A percentile compares a stretch with the other conserved stretches of the same genome.
These are phyloP conservation scores for Diospyros kaki DNA, from an alignment of 148 eudicot genomes.

Conservation along the genomic window DNA sequence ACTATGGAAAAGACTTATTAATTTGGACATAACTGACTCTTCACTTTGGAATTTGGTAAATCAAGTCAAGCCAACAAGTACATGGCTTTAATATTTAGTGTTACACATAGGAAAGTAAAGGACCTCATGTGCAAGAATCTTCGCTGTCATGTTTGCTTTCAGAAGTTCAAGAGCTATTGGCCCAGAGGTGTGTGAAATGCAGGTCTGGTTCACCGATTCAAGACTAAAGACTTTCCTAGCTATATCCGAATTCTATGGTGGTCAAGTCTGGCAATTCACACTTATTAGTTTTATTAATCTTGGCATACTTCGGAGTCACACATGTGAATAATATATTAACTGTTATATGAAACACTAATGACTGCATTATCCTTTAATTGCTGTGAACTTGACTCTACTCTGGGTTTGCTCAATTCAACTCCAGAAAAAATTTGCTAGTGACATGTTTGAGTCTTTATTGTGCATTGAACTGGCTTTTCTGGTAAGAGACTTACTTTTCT, in stretches of 20 bases:
- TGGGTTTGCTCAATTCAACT: neutral
- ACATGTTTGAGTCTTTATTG: neutral
- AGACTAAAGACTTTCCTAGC: neutral
- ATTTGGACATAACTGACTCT: slow-evolving; percentile 4
- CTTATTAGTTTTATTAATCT: neutral
- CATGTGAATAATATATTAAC: neutral
- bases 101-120: too few relatives aligned
- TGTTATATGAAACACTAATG: neutral
- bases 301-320: too few relatives aligned
- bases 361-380: neutral
- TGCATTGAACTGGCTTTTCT: neutral
- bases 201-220: too few relatives aligned
- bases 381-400: neutral
- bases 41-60: neutral
- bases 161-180: neutral
- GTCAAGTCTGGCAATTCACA: neutral
- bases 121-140: neutral
- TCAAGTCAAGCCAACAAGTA: neutral
- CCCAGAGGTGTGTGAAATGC: neutral
- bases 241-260: neutral
- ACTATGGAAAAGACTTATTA: neutral
- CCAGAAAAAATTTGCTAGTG: neutral
- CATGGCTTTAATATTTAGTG: neutral
- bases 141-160: neutral
- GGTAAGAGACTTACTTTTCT: neutral